These are phyloP conservation scores for Blastobotrys attinorum DNA, from an alignment of 805 yeast genomes.

Conservation along the genomic window DNA sequence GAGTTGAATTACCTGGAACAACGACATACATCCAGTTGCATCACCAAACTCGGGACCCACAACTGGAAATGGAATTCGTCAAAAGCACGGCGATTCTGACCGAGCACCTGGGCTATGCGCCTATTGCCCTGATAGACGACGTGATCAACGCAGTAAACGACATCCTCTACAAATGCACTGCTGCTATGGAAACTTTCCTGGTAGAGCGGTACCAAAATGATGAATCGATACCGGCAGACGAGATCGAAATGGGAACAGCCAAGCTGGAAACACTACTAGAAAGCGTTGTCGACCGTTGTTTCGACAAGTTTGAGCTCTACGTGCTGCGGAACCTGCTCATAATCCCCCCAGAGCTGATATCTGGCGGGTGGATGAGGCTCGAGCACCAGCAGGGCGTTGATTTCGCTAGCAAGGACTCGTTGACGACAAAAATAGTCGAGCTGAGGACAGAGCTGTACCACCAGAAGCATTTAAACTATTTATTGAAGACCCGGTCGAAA, in stretches of 20 bases:
- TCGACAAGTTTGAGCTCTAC: conserved; percentile 81
- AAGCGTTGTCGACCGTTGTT: conserved; percentile 66
- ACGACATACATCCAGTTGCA: too few species aligned
- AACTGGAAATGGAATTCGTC: conserved; percentile 3
- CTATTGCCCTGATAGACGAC: conserved; percentile 75
- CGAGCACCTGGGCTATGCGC: conserved; percentile 82
- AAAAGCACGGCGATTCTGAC: conserved; percentile 41
- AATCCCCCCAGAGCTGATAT: conserved; percentile 57
- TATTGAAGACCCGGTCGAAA: conserved; percentile 1
- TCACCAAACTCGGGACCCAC: too few species aligned
- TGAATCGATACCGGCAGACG: conserved; percentile 26
- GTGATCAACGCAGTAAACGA: conserved; percentile 83
- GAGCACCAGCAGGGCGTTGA: conserved; percentile 52
- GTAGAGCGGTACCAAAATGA: conserved; percentile 28
- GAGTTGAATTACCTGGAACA: too few species aligned
- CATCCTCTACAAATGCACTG: conserved; percentile 72
- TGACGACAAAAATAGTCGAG: not conserved
- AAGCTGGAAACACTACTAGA: conserved; percentile 71
- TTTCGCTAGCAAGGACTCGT: conserved; percentile 4
- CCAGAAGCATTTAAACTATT: not conserved
- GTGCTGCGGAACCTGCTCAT: conserved; percentile 67
- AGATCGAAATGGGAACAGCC: conserved; percentile 71
- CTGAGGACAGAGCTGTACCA: conserved; percentile 2
- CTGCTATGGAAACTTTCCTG: conserved; percentile 65
- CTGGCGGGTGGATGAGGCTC: conserved; percentile 58